Evolutionary conservation across 129 eudicot genomes (phyloP).

Genomic region (Arctium minus): DNA sequence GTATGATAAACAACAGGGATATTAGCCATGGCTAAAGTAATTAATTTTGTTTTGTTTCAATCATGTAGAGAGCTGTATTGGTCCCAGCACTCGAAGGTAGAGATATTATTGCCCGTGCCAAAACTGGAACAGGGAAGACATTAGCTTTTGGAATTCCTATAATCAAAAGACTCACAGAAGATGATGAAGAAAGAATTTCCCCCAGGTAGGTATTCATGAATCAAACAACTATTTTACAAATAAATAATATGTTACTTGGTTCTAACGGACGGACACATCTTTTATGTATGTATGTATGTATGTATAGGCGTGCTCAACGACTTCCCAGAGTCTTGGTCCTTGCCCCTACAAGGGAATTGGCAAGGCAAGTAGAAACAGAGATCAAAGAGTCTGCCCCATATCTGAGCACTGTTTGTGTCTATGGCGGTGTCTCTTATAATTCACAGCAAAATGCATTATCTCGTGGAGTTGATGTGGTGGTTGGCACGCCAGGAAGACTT

Average conservation of each 20-base stretch:
- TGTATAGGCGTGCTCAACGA: conserved; percentile 67
- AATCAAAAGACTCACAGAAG: conserved; percentile 64
- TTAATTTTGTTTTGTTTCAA: conserved; percentile 1
- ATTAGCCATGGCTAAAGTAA: too few species aligned
- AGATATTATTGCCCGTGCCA: conserved; percentile 95
- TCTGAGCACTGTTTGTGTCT: conserved; percentile 90
- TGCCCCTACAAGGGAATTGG: conserved; percentile 97
- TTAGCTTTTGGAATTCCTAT: conserved; percentile 97
- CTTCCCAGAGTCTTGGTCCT: conserved; percentile 86
- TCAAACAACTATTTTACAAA: neutral
- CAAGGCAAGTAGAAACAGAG: conserved; percentile 95
- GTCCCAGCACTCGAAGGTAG: conserved; percentile 90
- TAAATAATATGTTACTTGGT: neutral
- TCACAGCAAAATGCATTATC: conserved; percentile 72
- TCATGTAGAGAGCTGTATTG: conserved; percentile 81
- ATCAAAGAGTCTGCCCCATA: conserved; percentile 93
- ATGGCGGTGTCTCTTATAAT: conserved; percentile 86
- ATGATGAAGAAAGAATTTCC: conserved; percentile 51
- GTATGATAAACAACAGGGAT: too few species aligned
- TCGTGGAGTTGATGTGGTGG: conserved; percentile 99
- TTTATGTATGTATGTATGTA: neutral
- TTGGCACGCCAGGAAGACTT: conserved; percentile 98
- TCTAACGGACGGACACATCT: neutral
- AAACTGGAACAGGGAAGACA: conserved; percentile 98
- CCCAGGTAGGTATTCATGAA: conserved; percentile 46